Conservation (phyloP, 805 yeast species). For the Ogataea paraovalis region DNA sequence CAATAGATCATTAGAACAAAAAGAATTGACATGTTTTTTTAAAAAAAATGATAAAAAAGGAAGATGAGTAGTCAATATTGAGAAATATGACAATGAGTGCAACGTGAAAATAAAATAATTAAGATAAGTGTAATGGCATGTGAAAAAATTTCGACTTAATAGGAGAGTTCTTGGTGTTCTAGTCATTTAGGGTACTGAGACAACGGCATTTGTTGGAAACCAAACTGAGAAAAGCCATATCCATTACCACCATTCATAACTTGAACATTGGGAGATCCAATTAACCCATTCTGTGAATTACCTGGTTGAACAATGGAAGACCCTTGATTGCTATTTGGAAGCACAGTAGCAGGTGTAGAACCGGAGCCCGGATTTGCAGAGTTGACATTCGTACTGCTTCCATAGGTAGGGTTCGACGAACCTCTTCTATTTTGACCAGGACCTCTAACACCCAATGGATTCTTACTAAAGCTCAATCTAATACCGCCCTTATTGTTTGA, state of each 20-base stretch:
- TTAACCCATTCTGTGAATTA: constrained; percentile 8
- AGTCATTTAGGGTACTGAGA: constrained; percentile 21
- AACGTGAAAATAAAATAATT: neutral
- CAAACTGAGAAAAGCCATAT: constrained; percentile 17
- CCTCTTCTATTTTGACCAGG: constrained; percentile 32
- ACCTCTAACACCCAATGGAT: constrained; percentile 95
- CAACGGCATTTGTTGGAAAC: constrained; percentile 21
- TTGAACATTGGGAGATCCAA: constrained; percentile 7
- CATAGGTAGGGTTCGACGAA: constrained; percentile 15
- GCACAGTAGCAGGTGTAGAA: neutral
- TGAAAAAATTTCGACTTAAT: neutral
- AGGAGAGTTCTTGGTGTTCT: neutral
- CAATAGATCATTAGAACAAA: no score
- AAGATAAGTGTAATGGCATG: neutral
- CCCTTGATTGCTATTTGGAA: neutral
- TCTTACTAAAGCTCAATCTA: constrained; percentile 87
- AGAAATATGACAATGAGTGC: neutral
- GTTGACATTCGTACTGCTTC: constrained; percentile 1
- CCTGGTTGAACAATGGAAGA: neutral
- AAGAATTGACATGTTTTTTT: no score
- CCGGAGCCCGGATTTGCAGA: neutral
- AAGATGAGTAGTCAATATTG: neutral
- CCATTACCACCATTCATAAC: constrained; percentile 6
- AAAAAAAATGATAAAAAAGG: neutral
- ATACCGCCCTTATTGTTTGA: constrained; percentile 76